Base-by-base conservation (phyloP, 306 rosid species). In the Fragaria iinumae region DNA sequence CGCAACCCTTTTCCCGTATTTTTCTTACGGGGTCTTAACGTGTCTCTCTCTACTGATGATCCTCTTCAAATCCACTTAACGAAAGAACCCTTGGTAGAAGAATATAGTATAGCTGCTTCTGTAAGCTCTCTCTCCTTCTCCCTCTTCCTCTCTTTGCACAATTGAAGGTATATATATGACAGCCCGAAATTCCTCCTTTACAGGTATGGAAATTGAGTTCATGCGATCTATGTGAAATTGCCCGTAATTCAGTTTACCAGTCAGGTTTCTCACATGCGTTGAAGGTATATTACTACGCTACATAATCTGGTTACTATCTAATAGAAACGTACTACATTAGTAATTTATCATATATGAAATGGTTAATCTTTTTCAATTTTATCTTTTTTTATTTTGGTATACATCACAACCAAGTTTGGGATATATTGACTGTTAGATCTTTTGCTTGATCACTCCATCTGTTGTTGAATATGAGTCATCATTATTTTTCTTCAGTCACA, bases 151-250 rank as follows among this genome's bases (percentile, higher is more conserved):
- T 67, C 71, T 16, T 8, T 29, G 59, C 27, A 65, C 16, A 36
- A 27, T 39, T 62, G 44, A 67, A 17, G 39, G 53, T 13, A 73
- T 38, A 12, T 43, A 44, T 69, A 80, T 45, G 59, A 67, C 27
- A 57, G 71, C 74, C n/a, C 69, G 59, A 67, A 49, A 57, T 27
- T 32, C 20, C 77, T 72, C 55, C 43, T 47, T 66, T 77, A 36
- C 90, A 95, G 98, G 97, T 95, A 39, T 95, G 98, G 98, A 95
- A 92, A 82, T 82, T 95, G 83, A 95, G 97, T 83, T 92, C 98
- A 2, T 92, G 98, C 83, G 98, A 95, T 76, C 82, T 95, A 67
- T 92, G 97, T 86, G 98, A 95, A 85, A 86, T 95, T 73, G 98
- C 98, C 59, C 97, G 97, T 48, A 95, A 95, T 82, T 95, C 98